These are phyloP conservation scores for Chlorella sp. DNA, from an alignment of 139 green algal species.

Conservation along the genomic window DNA sequence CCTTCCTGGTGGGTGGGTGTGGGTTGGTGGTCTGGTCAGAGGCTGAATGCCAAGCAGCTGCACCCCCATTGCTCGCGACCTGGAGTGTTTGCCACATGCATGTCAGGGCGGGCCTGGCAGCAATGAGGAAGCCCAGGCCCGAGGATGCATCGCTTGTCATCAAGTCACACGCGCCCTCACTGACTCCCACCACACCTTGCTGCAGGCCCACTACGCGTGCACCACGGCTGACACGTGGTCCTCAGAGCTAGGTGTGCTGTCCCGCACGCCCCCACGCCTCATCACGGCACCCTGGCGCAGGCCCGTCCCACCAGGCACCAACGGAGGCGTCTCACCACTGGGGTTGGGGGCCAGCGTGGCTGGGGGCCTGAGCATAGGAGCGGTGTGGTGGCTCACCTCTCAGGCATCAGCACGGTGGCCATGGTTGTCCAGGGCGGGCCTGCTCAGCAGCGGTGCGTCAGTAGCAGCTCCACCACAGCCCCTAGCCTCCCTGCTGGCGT, in stretches of 20 bases:
- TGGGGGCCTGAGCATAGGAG: background rate
- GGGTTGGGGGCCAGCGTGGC: background rate
- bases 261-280: background rate
- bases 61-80: too few species aligned
- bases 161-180: too few species aligned
- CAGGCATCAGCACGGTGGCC: too few species aligned
- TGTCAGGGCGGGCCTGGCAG: too few species aligned
- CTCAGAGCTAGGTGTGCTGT: constrained; percentile 9
- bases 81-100: too few species aligned
- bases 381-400: background rate
- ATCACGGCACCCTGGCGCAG: constrained; percentile 7
- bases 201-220: constrained; percentile 11
- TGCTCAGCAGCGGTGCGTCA: background rate
- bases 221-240: constrained; percentile 16
- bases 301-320: background rate
- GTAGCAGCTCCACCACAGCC: background rate
- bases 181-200: too few species aligned
- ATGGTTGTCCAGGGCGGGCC: background rate
- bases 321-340: background rate
- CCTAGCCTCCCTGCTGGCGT: too few species aligned
- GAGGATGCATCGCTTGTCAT: too few species aligned
- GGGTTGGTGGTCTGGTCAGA: too few species aligned
- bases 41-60: background rate
- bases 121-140: too few species aligned
- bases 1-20: constrained; percentile 15